Evolutionary conservation across 1,284 basidiomycete species (phyloP).

Genomic region (Acaromyces ingoldii): DNA sequence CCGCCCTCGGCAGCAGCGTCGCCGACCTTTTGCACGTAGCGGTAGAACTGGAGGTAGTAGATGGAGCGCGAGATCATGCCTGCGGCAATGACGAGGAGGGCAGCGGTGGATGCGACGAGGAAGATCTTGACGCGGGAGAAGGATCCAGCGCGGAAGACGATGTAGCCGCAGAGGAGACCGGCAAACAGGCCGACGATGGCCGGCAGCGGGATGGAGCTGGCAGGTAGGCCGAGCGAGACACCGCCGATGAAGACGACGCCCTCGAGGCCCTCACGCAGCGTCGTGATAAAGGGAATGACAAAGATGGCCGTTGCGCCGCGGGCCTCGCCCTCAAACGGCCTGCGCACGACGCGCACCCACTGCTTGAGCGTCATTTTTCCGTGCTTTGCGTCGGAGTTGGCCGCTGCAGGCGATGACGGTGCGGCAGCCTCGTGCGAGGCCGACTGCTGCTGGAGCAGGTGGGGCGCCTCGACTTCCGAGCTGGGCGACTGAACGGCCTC

Average conservation of each 20-base stretch:
- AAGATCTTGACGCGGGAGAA: constrained; percentile 31
- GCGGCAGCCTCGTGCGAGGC: neutral
- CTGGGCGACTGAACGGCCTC: neutral
- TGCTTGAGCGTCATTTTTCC: neutral
- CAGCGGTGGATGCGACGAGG: constrained; percentile 38
- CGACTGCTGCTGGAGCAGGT: neutral
- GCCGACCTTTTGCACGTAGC: constrained; percentile 37
- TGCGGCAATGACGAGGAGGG: constrained; percentile 43
- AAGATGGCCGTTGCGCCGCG: constrained; percentile 28
- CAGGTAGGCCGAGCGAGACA: constrained; percentile 44
- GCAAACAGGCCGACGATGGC: constrained; percentile 40
- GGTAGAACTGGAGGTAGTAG: constrained; percentile 44
- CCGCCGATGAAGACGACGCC: constrained; percentile 48
- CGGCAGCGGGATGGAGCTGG: constrained; percentile 43
- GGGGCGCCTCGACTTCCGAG: neutral
- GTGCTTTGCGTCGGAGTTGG: neutral
- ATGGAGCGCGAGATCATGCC: constrained; percentile 42
- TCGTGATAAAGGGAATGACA: constrained; percentile 45
- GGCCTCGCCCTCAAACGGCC: constrained; percentile 5
- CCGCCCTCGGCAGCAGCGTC: constrained; percentile 40
- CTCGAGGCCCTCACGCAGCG: constrained; percentile 47
- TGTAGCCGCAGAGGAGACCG: constrained; percentile 32
- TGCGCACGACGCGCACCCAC: neutral
- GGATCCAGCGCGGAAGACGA: constrained; percentile 40
- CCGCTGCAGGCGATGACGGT: neutral